A percentile compares a stretch with the other conserved stretches of the same genome.
Conservation (phyloP, 495 filamentous ascomycete species). For the Aspergillus panamensis region DNA sequence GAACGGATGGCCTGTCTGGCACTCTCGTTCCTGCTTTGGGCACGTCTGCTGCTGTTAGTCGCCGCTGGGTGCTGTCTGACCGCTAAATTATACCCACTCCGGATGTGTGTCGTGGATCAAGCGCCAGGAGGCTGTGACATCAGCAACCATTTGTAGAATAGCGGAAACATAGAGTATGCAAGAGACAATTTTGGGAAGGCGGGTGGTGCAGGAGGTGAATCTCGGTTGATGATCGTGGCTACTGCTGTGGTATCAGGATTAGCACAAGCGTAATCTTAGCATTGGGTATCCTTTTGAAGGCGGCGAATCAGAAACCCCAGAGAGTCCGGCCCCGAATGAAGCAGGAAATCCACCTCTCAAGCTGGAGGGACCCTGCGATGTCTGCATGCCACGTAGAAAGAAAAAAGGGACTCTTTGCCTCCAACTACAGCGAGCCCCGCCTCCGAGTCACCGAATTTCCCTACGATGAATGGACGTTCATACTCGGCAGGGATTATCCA, state of each 20-base stretch:
- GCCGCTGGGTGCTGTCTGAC: slow-evolving; percentile 27
- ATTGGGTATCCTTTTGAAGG: slow-evolving; percentile 4
- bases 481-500: neutral
- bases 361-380: slow-evolving; percentile 15
- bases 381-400: slow-evolving; percentile 26
- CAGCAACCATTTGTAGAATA: slow-evolving; percentile 4
- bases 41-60: slow-evolving; percentile 31
- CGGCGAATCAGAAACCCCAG: neutral
- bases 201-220: neutral
- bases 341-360: slow-evolving; percentile 21
- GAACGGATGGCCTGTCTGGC: slow-evolving; percentile 10
- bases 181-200: slow-evolving; percentile 9
- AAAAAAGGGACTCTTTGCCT: slow-evolving; percentile 14
- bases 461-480: slow-evolving; percentile 4
- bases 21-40: slow-evolving; percentile 27
- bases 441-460: neutral
- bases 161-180: neutral
- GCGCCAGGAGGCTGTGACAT: neutral
- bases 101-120: slow-evolving; percentile 16
- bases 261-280: neutral
- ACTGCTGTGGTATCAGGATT: slow-evolving; percentile 1
- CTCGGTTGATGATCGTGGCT: neutral
- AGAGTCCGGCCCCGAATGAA: slow-evolving; percentile 11
- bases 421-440: slow-evolving; percentile 14
- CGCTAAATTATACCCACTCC: slow-evolving; percentile 23